Conservation (phyloP, 192 early-diverging fungal genomes). For the Backusella macrospora region DNA sequence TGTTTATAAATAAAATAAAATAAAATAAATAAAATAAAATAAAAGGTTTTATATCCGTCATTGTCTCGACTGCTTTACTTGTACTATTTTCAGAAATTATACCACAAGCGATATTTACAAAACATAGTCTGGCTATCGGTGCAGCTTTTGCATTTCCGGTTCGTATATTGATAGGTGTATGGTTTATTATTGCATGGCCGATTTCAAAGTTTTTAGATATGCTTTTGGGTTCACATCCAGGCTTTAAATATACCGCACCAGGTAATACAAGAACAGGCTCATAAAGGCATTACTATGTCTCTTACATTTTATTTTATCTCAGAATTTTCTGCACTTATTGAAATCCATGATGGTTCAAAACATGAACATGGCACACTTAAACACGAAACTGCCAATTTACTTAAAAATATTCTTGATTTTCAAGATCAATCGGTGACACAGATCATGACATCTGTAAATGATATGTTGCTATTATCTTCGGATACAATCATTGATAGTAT, state of each 20-base stretch:
- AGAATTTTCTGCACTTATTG: slow-evolving; percentile 68
- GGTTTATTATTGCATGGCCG: slow-evolving; percentile 75
- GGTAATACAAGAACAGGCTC: slow-evolving; percentile 34
- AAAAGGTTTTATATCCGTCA: slow-evolving; percentile 79
- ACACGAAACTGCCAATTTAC: slow-evolving; percentile 67
- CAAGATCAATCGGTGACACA: slow-evolving; percentile 61
- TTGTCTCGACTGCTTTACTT: slow-evolving; percentile 81
- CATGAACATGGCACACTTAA: slow-evolving; percentile 59
- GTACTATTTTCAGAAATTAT: slow-evolving; percentile 96
- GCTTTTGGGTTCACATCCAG: slow-evolving; percentile 77
- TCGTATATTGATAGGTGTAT: slow-evolving; percentile 54
- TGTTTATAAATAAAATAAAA: no score
- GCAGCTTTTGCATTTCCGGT: slow-evolving; percentile 84
- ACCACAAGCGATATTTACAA: slow-evolving; percentile 88
- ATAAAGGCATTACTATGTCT: neutral
- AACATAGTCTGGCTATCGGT: slow-evolving; percentile 87
- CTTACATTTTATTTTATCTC: neutral
- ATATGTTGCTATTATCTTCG: slow-evolving; percentile 57
- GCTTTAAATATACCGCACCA: slow-evolving; percentile 75
- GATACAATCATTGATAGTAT: slow-evolving; percentile 51
- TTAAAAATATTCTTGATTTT: slow-evolving; percentile 67
- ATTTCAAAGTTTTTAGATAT: slow-evolving; percentile 85
- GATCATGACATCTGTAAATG: slow-evolving; percentile 66
- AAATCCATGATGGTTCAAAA: slow-evolving; percentile 58
- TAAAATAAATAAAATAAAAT: no score